Evolutionary conservation across 768 basidiomycete species (phyloP).

Genomic region (Trametes cubensis): DNA sequence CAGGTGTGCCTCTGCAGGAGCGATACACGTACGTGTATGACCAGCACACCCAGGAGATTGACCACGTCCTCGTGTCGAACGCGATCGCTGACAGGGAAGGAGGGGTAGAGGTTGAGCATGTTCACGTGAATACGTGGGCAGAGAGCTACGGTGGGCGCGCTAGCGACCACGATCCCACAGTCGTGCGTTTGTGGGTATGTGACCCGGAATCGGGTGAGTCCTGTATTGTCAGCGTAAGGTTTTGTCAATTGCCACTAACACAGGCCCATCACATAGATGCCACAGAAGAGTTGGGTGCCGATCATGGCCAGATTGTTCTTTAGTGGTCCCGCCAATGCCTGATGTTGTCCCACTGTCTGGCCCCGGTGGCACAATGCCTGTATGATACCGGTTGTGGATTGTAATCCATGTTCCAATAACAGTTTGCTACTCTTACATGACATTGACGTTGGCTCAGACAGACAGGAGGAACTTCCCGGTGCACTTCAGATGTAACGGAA

Average conservation of each 20-base stretch:
- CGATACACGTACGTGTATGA: slow-evolving; percentile 66
- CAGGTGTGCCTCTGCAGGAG: slow-evolving; percentile 49
- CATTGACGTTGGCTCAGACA: no score
- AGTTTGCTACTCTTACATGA: no score
- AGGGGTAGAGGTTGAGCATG: slow-evolving; percentile 48
- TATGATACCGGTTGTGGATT: no score
- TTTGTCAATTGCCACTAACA: not conserved
- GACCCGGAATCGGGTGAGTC: slow-evolving; percentile 26
- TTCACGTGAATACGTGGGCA: slow-evolving; percentile 65
- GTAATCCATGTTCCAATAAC: no score
- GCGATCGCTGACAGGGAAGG: slow-evolving; percentile 37
- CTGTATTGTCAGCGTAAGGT: not conserved
- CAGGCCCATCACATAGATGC: not conserved
- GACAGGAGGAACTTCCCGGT: not conserved
- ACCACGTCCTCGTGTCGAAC: slow-evolving; percentile 57
- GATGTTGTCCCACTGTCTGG: no score
- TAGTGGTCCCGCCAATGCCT: not conserved
- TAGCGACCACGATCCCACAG: slow-evolving; percentile 66
- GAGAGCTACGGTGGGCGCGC: slow-evolving; percentile 43
- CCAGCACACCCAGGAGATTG: slow-evolving; percentile 60
- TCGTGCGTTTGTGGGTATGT: slow-evolving; percentile 53
- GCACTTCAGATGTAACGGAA: slow-evolving; percentile 24
- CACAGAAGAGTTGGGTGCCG: not conserved
- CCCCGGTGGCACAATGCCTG: no score
- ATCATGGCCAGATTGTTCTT: not conserved